phyloP scores from a whole-genome alignment of 306 rosid species.

The Dicorynia guianensis region DNA sequence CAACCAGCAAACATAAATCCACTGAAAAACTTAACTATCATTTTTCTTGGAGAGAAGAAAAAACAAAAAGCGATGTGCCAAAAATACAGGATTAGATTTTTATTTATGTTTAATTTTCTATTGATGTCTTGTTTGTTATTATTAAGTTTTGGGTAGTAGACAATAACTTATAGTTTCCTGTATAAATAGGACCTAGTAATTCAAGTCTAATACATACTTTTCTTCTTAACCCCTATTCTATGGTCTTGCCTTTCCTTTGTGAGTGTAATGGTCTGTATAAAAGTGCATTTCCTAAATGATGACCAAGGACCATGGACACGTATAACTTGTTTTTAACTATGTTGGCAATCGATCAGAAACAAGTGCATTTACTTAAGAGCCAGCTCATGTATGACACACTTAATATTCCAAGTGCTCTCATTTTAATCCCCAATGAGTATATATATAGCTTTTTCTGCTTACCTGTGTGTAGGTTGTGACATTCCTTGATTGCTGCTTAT shows the following conservation, averaged over 20 bases:
- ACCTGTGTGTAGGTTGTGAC: conserved; percentile 12
- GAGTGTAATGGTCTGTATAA: not conserved
- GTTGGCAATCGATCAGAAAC: not conserved
- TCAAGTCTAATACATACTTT: too few species aligned
- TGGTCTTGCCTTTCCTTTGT: not conserved
- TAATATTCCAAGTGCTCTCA: conserved; percentile 12
- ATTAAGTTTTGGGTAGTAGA: too few species aligned
- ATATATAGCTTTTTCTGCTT: not conserved
- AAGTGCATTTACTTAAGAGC: not conserved
- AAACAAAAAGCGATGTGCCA: too few species aligned
- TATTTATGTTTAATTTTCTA: too few species aligned
- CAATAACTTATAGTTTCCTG: too few species aligned
- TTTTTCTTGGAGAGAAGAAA: too few species aligned
- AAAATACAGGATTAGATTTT: too few species aligned
- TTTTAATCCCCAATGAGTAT: not conserved
- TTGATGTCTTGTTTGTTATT: too few species aligned
- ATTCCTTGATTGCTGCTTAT: not conserved
- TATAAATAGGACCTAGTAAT: too few species aligned
- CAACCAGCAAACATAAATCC: conserved; percentile 13
- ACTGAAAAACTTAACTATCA: not conserved
- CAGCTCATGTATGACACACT: not conserved
- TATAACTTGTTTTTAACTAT: not conserved
- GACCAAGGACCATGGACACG: not conserved
- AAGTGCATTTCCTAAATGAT: not conserved
- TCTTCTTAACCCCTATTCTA: not conserved